phyloP scores from a whole-genome alignment of 495 filamentous ascomycete genomes.

The Lasiosphaeria ovina region DNA sequence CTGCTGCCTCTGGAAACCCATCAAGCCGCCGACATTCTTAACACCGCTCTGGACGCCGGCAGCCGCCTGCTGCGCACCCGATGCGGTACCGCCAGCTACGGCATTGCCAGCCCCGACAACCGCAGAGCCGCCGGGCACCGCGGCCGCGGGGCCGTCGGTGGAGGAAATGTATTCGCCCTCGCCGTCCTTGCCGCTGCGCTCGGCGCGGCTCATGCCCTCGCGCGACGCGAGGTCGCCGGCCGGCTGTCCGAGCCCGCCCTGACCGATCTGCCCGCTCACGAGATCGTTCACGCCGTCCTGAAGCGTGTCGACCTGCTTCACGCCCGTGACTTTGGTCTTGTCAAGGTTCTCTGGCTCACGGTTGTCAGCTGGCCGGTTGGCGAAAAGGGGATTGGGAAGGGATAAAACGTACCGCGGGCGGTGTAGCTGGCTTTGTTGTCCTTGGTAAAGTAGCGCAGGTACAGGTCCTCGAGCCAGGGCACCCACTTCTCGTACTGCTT shows the following conservation, averaged over 20 bases:
- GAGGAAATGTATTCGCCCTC: conserved; percentile 47
- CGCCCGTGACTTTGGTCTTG: conserved; percentile 63
- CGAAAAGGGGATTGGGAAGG: background rate
- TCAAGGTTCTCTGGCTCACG: conserved; percentile 53
- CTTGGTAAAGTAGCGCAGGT: conserved; percentile 66
- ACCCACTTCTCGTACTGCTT: conserved; percentile 69
- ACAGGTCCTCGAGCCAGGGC: conserved; percentile 72
- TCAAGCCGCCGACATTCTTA: conserved; percentile 15
- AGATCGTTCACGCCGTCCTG: conserved; percentile 62
- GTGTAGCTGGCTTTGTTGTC: conserved; percentile 71
- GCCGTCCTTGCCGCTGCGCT: conserved; percentile 61
- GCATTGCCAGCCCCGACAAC: conserved; percentile 17
- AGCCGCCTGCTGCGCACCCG: conserved; percentile 20
- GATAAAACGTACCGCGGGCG: conserved; percentile 48
- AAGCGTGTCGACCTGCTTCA: conserved; percentile 59
- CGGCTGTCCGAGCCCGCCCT: conserved; percentile 59
- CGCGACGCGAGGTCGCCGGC: conserved; percentile 59
- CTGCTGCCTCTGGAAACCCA: conserved; percentile 7
- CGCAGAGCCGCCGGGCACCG: conserved; percentile 7
- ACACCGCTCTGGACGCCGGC: conserved; percentile 16
- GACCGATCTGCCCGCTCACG: conserved; percentile 59
- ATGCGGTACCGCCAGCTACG: conserved; percentile 14
- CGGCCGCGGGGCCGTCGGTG: background rate
- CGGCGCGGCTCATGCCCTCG: conserved; percentile 63
- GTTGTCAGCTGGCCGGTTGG: background rate